These are phyloP conservation scores for Clitoria ternatea DNA, from an alignment of 306 rosid genomes.

Conservation along the genomic window DNA sequence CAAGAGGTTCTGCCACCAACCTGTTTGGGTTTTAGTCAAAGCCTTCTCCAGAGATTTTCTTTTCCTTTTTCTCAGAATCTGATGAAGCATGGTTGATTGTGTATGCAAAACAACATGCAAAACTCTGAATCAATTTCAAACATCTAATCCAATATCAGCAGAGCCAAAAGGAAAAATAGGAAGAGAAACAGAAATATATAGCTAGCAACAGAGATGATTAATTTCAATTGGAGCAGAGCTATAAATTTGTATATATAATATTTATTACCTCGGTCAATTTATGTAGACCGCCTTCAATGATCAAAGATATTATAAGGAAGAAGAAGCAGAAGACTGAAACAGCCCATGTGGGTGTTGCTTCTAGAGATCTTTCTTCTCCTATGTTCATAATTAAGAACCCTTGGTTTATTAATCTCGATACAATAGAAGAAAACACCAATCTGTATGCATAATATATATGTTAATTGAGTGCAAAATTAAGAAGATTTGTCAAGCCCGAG, in stretches of 20 bases:
- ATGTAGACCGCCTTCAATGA: slow-evolving; percentile 49
- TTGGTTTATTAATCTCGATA: background rate
- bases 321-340: slow-evolving; percentile 41
- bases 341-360: slow-evolving; percentile 71
- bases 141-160: background rate
- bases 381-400: slow-evolving; percentile 26
- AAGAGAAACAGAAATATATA: background rate
- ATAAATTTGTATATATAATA: too few species aligned
- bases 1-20: slow-evolving; percentile 14
- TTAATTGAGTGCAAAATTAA: background rate
- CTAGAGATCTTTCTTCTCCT: slow-evolving; percentile 35
- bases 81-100: background rate
- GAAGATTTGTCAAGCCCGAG: background rate
- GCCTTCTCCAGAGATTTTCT: slow-evolving; percentile 49
- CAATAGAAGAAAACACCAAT: background rate
- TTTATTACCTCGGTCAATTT: slow-evolving; percentile 38
- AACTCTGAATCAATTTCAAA: background rate
- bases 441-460: background rate
- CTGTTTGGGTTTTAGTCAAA: slow-evolving; percentile 51
- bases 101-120: background rate
- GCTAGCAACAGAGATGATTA: too few species aligned
- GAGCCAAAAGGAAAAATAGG: background rate
- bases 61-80: slow-evolving; percentile 42
- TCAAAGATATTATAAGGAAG: slow-evolving; percentile 36
- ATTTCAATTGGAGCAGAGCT: background rate